These are phyloP conservation scores for Vicia faba DNA, from an alignment of 306 rosid genomes.

Conservation along the genomic window DNA sequence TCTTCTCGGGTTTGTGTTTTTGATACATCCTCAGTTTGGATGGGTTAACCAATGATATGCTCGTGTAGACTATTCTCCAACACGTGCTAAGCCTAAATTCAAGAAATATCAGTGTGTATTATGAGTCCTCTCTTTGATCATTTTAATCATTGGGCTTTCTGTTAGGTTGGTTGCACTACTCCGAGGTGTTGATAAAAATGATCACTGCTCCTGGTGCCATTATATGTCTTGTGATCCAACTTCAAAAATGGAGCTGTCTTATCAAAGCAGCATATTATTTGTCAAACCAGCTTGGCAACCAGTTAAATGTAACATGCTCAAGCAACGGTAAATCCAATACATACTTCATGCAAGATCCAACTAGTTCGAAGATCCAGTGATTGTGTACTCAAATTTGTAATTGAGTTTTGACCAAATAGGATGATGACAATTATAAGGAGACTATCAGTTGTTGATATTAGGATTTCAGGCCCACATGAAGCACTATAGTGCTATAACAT, in stretches of 20 bases:
- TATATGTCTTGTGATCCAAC: constrained; percentile 93
- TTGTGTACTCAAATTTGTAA: constrained; percentile 70
- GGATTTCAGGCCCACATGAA: constrained; percentile 30
- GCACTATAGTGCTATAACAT: constrained; percentile 24
- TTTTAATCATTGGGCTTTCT: no score
- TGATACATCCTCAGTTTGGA: no score
- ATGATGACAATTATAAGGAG: constrained; percentile 24
- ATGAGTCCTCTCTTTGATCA: no score
- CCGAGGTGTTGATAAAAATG: no score
- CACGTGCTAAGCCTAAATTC: no score
- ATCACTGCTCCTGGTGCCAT: constrained; percentile 98
- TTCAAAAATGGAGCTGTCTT: constrained; percentile 91
- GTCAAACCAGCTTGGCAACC: constrained; percentile 65
- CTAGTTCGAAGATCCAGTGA: constrained; percentile 70
- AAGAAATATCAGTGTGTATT: no score
- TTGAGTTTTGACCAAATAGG: constrained; percentile 46
- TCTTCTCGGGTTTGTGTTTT: no score
- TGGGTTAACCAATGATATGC: no score
- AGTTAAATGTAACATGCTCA: constrained; percentile 77
- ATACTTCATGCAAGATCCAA: constrained; percentile 50
- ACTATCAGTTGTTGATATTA: constrained; percentile 39
- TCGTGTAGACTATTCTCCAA: no score
- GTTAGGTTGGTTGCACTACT: no score
- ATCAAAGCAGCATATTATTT: no score
- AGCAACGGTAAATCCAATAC: constrained; percentile 64